These are phyloP conservation scores for Globomyces pollinis-pini DNA, from an alignment of 192 early-diverging fungal genomes.

Conservation along the genomic window DNA sequence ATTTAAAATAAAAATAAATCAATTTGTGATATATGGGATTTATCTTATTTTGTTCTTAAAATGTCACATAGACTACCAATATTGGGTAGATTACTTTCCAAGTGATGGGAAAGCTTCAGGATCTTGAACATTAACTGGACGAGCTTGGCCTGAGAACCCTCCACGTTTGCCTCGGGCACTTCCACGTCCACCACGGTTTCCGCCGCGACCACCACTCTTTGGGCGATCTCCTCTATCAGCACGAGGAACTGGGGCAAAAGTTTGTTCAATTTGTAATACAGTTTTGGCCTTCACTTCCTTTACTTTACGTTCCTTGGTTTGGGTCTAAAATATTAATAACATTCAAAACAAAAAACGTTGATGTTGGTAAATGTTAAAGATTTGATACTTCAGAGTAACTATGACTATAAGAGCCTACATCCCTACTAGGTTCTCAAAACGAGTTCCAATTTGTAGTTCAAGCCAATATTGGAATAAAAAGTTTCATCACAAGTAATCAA, in stretches of 20 bases:
- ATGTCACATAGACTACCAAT: too few species aligned
- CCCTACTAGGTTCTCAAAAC: conserved; percentile 5
- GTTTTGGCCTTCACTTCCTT: conserved; percentile 21
- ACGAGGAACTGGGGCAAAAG: conserved; percentile 15
- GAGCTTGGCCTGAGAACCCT: conserved; percentile 2
- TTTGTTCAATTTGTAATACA: conserved; percentile 10
- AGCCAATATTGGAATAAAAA: conserved; percentile 11
- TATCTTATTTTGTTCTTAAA: too few species aligned
- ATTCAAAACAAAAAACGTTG: too few species aligned
- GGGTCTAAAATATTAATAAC: not conserved
- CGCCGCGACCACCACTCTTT: conserved; percentile 27
- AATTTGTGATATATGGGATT: too few species aligned
- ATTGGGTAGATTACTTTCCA: not conserved
- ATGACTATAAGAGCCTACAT: conserved; percentile 11
- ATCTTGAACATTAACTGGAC: conserved; percentile 28
- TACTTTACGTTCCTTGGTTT: conserved; percentile 1
- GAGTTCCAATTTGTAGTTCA: conserved; percentile 8
- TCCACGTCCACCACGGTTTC: conserved; percentile 63
- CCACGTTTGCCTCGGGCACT: conserved; percentile 14
- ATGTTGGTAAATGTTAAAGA: not conserved
- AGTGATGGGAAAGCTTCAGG: conserved; percentile 34
- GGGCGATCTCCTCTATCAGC: conserved; percentile 52
- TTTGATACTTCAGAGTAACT: conserved; percentile 12
- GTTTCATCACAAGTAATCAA: not conserved
- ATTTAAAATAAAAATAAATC: too few species aligned